A percentile compares a stretch with the other conserved stretches of the same genome.
Conservation (phyloP, 1,284 basidiomycete species). For the Hemileia vastatrix region DNA sequence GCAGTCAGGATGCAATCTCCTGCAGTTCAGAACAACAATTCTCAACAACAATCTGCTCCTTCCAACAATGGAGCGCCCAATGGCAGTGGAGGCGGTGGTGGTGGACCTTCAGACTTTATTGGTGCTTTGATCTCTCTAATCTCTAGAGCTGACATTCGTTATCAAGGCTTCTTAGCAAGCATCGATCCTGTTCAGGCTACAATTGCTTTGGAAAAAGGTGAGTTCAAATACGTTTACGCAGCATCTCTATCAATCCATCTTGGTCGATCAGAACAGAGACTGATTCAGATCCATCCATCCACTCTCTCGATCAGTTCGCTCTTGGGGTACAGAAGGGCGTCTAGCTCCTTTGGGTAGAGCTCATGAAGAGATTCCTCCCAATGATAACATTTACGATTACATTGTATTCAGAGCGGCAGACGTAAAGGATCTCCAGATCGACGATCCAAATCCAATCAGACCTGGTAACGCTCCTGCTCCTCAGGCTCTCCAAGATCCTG, state of each 20-base stretch:
- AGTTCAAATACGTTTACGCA: neutral
- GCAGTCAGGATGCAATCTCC: slow-evolving; percentile 6
- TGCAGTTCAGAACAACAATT: slow-evolving; percentile 2
- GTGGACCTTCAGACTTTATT: slow-evolving; percentile 37
- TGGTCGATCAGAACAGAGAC: neutral
- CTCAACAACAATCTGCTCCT: slow-evolving; percentile 3
- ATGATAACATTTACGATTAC: slow-evolving; percentile 40
- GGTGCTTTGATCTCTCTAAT: slow-evolving; percentile 42
- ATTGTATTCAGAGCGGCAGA: slow-evolving; percentile 43
- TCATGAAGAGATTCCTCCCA: slow-evolving; percentile 38
- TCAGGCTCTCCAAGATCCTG: slow-evolving; percentile 33
- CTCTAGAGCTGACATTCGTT: slow-evolving; percentile 41
- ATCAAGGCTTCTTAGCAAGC: slow-evolving; percentile 40
- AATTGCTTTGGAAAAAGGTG: slow-evolving; percentile 38
- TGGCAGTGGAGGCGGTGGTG: slow-evolving; percentile 25
- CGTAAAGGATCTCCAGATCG: slow-evolving; percentile 43
- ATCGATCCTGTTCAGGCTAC: slow-evolving; percentile 41
- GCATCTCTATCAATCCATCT: neutral
- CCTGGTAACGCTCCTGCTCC: slow-evolving; percentile 8
- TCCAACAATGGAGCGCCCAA: slow-evolving; percentile 25
- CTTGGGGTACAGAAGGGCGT: slow-evolving; percentile 42
- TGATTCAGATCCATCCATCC: neutral
- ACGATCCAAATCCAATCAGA: slow-evolving; percentile 36
- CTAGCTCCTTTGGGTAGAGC: slow-evolving; percentile 17
- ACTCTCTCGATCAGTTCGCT: slow-evolving; percentile 30